Evolutionary conservation across 1,139 yeast species (phyloP).

Genomic region (Protomyces gravidus): DNA sequence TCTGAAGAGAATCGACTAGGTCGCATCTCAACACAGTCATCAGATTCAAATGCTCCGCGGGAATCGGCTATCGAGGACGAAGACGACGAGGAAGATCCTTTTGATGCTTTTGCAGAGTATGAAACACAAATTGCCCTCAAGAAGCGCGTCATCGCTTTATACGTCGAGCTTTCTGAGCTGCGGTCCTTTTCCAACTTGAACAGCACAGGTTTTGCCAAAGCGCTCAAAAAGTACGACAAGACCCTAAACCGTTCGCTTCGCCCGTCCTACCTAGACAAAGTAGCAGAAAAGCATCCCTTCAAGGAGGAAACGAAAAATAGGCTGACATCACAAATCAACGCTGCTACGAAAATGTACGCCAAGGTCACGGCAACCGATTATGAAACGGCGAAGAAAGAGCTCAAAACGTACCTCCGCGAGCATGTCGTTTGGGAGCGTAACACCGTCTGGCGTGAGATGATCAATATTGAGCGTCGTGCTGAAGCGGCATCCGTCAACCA

Average conservation of each 20-base stretch:
- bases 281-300: constrained; percentile 48
- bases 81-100: constrained; percentile 27
- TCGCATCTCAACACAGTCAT: constrained; percentile 27
- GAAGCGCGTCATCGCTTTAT: constrained; percentile 60
- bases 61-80: constrained; percentile 5
- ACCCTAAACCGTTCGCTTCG: constrained; percentile 61
- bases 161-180: constrained; percentile 74
- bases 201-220: constrained; percentile 81
- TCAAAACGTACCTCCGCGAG: constrained; percentile 74
- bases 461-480: constrained; percentile 63
- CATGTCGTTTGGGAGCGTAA: constrained; percentile 95
- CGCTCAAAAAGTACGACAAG: constrained; percentile 85
- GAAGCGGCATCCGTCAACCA: constrained; percentile 40
- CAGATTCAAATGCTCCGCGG: constrained; percentile 5
- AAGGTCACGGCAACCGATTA: constrained; percentile 46
- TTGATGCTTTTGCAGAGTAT: constrained; percentile 37
- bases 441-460: constrained; percentile 96
- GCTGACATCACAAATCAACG: constrained; percentile 50
- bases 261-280: constrained; percentile 47
- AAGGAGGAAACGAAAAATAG: constrained; percentile 46
- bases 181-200: constrained; percentile 77
- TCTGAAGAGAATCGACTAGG: constrained; percentile 31
- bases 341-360: constrained; percentile 52
- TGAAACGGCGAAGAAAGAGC: constrained; percentile 58
- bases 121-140: constrained; percentile 64